These are phyloP conservation scores for Apodospora peruviana DNA, from an alignment of 495 filamentous ascomycete species.

Conservation along the genomic window DNA sequence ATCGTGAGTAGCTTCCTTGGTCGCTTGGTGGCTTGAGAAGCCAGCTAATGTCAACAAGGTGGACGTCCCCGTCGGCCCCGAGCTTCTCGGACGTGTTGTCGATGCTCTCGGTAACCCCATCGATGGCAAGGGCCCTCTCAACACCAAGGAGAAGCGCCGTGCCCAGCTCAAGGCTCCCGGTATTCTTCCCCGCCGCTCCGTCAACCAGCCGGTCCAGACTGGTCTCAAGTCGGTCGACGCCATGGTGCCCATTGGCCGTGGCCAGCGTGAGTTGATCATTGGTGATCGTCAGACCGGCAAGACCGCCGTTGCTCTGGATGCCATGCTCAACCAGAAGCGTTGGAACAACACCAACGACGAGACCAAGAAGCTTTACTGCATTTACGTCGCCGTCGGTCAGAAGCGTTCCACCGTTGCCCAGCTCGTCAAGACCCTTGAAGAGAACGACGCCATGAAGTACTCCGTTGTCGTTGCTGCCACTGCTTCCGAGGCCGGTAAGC, in stretches of 20 bases:
- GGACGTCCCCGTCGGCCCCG: slow-evolving; percentile 90
- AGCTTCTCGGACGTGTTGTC: slow-evolving; percentile 94
- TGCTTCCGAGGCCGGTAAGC: slow-evolving; percentile 77
- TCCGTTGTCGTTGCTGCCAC: slow-evolving; percentile 91
- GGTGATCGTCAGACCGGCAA: slow-evolving; percentile 99
- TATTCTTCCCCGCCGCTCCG: slow-evolving; percentile 92
- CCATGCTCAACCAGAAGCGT: slow-evolving; percentile 98
- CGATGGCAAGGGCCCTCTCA: slow-evolving; percentile 96
- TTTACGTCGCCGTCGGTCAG: slow-evolving; percentile 98
- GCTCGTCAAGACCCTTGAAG: slow-evolving; percentile 98
- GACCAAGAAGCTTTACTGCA: slow-evolving; percentile 96
- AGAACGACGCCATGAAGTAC: slow-evolving; percentile 99
- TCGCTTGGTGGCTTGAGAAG: neutral
- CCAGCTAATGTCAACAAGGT: slow-evolving; percentile 52
- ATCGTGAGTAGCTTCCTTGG: slow-evolving; percentile 63
- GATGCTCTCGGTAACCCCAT: slow-evolving; percentile 98
- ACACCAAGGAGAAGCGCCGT: slow-evolving; percentile 86
- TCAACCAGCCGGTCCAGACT: slow-evolving; percentile 98
- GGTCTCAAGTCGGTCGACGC: slow-evolving; percentile 98
- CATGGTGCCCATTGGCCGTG: slow-evolving; percentile 99
- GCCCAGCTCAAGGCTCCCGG: slow-evolving; percentile 98
- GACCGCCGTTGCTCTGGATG: slow-evolving; percentile 96
- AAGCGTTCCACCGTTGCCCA: slow-evolving; percentile 99
- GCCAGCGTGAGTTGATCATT: slow-evolving; percentile 99
- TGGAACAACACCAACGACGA: slow-evolving; percentile 91